Evolutionary conservation across 1,139 yeast genomes (phyloP).

Genomic region (Pichia sp.): DNA sequence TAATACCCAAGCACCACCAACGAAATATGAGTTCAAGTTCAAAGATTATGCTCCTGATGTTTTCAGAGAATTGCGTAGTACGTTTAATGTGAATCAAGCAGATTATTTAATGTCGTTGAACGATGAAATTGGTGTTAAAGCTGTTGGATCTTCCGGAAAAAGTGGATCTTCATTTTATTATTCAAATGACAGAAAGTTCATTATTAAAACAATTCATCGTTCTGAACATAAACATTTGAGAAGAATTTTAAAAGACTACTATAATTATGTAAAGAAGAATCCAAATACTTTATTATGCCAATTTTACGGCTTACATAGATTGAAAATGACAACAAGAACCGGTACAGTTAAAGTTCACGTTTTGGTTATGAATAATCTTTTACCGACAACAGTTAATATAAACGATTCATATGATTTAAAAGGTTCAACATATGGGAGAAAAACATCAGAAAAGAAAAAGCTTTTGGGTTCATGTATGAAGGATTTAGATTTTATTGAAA

Average conservation of each 20-base stretch:
- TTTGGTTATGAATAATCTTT: constrained; percentile 92
- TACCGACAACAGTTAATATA: constrained; percentile 90
- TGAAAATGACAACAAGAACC: constrained; percentile 70
- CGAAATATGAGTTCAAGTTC: constrained; percentile 92
- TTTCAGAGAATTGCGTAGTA: constrained; percentile 72
- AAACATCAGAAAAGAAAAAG: constrained; percentile 34
- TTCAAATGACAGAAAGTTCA: constrained; percentile 87
- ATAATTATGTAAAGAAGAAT: constrained; percentile 70
- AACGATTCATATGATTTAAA: constrained; percentile 85
- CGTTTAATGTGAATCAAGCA: constrained; percentile 89
- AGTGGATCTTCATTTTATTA: constrained; percentile 95
- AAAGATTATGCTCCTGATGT: constrained; percentile 96
- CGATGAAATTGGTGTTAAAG: constrained; percentile 86
- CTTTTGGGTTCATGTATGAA: constrained; percentile 48
- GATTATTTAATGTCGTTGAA: constrained; percentile 91
- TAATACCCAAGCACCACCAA: constrained; percentile 83
- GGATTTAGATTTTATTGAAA: constrained; percentile 82
- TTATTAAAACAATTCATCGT: constrained; percentile 93
- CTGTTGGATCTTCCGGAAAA: constrained; percentile 94
- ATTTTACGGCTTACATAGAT: constrained; percentile 91
- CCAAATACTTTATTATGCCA: constrained; percentile 90
- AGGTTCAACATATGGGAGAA: constrained; percentile 88
- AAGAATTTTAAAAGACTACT: constrained; percentile 67
- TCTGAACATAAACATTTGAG: constrained; percentile 84
- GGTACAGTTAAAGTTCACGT: constrained; percentile 73